Conservation (phyloP, 176 grass and related monocot species). For the Triticum timopheevii region DNA sequence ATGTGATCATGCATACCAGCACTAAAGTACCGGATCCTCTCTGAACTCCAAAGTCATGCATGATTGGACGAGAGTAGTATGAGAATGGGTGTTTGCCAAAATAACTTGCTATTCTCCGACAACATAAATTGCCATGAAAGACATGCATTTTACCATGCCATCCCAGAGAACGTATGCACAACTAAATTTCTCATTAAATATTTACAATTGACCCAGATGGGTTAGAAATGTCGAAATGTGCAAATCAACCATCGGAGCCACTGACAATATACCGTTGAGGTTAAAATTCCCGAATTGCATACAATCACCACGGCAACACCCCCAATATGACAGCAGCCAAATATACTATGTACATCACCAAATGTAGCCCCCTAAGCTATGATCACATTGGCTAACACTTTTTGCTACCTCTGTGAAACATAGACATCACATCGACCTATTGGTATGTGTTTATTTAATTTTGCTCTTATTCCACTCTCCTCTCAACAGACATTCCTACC, state of each 20-base stretch:
- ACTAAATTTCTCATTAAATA: no score
- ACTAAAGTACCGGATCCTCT: no score
- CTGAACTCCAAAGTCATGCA: no score
- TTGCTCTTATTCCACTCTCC: not conserved
- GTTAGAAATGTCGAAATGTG: no score
- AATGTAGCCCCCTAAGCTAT: not conserved
- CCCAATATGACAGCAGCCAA: not conserved
- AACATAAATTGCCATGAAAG: no score
- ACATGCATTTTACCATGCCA: no score
- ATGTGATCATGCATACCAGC: no score
- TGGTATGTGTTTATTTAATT: not conserved
- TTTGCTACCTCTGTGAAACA: conserved; percentile 3
- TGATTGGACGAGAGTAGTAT: no score
- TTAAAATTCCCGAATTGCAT: not conserved
- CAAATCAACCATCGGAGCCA: not conserved
- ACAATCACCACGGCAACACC: not conserved
- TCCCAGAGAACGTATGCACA: no score
- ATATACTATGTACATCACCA: conserved; percentile 3
- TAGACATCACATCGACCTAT: not conserved
- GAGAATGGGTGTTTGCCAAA: no score
- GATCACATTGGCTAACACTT: not conserved
- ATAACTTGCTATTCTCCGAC: no score
- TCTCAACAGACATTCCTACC: conserved; percentile 20
- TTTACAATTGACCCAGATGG: no score
- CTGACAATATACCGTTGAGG: not conserved